phyloP scores from a whole-genome alignment of 495 filamentous ascomycete genomes.

The Chlorociboria aeruginascens region DNA sequence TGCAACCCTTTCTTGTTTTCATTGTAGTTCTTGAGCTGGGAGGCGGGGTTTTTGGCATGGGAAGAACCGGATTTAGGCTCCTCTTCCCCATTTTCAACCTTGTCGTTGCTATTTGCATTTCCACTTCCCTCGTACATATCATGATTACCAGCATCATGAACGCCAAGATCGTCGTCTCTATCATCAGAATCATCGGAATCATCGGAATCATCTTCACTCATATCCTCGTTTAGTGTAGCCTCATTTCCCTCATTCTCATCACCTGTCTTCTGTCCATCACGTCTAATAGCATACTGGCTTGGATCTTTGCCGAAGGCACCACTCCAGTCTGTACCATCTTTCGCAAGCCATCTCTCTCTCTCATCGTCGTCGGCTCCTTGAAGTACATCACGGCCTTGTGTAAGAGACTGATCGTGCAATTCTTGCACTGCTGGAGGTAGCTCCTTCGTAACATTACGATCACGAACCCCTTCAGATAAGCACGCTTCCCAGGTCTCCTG shows the following conservation, averaged over 20 bases:
- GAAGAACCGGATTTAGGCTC: neutral
- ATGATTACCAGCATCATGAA: constrained; percentile 27
- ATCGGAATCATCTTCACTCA: constrained; percentile 29
- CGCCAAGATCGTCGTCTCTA: constrained; percentile 29
- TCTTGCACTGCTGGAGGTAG: constrained; percentile 52
- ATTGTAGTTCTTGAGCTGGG: constrained; percentile 32
- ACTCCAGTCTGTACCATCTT: constrained; percentile 76
- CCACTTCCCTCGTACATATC: constrained; percentile 1
- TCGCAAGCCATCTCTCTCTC: constrained; percentile 63
- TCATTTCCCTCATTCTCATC: neutral
- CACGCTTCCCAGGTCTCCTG: constrained; percentile 93
- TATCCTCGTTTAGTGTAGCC: constrained; percentile 18
- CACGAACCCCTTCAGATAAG: constrained; percentile 68
- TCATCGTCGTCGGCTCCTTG: constrained; percentile 56
- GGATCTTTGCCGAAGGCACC: constrained; percentile 71
- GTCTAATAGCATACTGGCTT: constrained; percentile 13
- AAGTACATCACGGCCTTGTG: constrained; percentile 67
- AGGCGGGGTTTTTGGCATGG: constrained; percentile 7
- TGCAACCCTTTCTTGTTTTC: constrained; percentile 49
- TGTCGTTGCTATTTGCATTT: neutral
- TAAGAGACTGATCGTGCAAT: constrained; percentile 69
- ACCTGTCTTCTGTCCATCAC: neutral
- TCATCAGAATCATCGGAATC: constrained; percentile 36
- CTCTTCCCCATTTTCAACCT: constrained; percentile 3
- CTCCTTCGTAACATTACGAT: constrained; percentile 50